phyloP scores from a whole-genome alignment of 495 filamentous ascomycete genomes.

The Penicillium chermesinum region DNA sequence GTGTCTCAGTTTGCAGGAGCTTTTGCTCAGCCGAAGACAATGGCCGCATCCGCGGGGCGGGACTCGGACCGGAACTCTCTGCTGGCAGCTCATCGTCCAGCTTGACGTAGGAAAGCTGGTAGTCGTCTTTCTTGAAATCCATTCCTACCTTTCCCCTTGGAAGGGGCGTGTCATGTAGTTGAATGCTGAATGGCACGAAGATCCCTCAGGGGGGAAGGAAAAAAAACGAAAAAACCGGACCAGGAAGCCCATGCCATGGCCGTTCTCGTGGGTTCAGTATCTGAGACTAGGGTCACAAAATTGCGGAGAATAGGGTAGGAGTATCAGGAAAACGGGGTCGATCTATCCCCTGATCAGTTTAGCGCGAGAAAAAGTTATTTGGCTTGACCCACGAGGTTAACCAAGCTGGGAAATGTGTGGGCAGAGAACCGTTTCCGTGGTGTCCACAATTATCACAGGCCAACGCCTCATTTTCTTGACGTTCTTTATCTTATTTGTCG shows the following conservation, averaged over 20 bases:
- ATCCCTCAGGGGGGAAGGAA: background rate
- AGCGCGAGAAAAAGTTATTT: background rate
- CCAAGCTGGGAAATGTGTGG: background rate
- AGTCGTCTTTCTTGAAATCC: slow-evolving; percentile 16
- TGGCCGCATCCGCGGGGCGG: slow-evolving; percentile 4
- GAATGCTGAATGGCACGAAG: no score
- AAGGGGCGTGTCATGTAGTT: no score
- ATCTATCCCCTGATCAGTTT: background rate
- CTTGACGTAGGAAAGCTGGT: slow-evolving; percentile 15
- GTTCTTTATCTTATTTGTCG: background rate
- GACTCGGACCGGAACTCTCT: no score
- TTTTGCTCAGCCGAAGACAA: slow-evolving; percentile 20
- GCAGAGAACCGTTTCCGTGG: background rate
- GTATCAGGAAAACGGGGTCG: background rate
- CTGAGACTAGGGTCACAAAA: background rate
- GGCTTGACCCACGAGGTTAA: background rate
- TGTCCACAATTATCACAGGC: no score
- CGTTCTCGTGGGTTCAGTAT: background rate
- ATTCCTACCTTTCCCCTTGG: slow-evolving; percentile 8
- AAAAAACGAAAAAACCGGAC: background rate
- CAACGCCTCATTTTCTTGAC: no score
- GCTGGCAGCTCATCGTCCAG: slow-evolving; percentile 11
- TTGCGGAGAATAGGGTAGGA: background rate
- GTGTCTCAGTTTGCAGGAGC: slow-evolving; percentile 13
- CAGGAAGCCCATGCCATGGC: background rate